Percentiles rank a stretch among this genome's conserved stretches.
phyloP scores from a whole-genome alignment of 345 rosid species.

The Eucalyptus curtisii region DNA sequence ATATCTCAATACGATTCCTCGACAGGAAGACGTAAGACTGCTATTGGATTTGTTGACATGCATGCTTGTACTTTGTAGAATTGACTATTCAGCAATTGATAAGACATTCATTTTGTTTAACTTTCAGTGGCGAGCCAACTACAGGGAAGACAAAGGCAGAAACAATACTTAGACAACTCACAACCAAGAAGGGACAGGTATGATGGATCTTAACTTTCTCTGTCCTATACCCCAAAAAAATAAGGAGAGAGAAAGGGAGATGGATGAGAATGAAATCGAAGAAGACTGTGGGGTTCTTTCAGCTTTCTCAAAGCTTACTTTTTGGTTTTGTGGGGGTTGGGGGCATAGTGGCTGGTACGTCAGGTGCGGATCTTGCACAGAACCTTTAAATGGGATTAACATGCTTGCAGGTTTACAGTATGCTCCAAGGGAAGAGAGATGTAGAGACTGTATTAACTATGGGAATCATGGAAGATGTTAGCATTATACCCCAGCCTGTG shows the following conservation, averaged over 20 bases:
- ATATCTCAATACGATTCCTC: constrained; percentile 76
- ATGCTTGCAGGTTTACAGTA: constrained; percentile 68
- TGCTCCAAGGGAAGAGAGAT: constrained; percentile 93
- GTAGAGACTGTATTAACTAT: constrained; percentile 85
- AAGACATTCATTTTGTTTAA: background rate
- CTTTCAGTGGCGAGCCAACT: constrained; percentile 78
- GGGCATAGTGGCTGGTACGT: background rate
- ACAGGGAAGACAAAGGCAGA: constrained; percentile 78
- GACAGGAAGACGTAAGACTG: constrained; percentile 82
- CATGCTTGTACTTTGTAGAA: background rate
- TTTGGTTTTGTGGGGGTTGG: background rate
- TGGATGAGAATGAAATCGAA: background rate
- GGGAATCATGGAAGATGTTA: constrained; percentile 97
- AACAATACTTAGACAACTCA: constrained; percentile 82
- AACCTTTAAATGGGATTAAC: background rate
- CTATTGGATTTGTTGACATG: background rate
- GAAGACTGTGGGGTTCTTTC: background rate
- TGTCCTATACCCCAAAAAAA: background rate
- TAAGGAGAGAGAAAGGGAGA: background rate
- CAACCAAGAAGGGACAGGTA: constrained; percentile 98
- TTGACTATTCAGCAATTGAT: background rate
- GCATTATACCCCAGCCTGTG: constrained; percentile 93
- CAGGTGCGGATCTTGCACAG: background rate
- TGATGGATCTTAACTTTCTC: background rate
- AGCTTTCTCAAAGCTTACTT: background rate